phyloP scores from a whole-genome alignment of 176 grass and related monocot species.

The Cenchrus fungigraminus region DNA sequence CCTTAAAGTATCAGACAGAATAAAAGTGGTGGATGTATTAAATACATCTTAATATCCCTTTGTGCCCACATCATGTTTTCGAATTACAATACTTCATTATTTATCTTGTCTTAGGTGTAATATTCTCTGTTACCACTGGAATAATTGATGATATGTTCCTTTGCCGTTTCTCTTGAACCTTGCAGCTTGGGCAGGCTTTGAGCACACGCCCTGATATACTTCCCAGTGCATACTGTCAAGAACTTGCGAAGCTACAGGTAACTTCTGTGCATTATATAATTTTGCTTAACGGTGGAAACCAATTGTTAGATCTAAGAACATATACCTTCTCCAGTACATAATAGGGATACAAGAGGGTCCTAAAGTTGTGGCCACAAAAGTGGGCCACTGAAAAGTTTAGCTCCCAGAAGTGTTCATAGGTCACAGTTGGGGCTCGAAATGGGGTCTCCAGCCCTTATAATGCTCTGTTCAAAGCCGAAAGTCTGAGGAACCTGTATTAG shows the following conservation, averaged over 20 bases:
- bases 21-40: background rate
- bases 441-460: background rate
- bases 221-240: constrained; percentile 84
- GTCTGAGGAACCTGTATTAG: background rate
- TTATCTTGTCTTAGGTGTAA: constrained; percentile 13
- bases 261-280: constrained; percentile 6
- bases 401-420: background rate
- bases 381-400: background rate
- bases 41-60: constrained; percentile 19
- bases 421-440: background rate
- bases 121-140: constrained; percentile 4
- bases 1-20: background rate
- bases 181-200: constrained; percentile 91
- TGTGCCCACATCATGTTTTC: constrained; percentile 20
- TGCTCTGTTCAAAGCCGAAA: background rate
- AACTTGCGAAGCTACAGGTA: constrained; percentile 95
- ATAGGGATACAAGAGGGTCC: background rate
- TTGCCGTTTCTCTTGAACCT: constrained; percentile 3
- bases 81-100: background rate
- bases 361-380: background rate
- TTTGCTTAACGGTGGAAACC: constrained; percentile 3
- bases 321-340: background rate
- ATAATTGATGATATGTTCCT: constrained; percentile 9
- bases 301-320: constrained; percentile 10
- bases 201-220: constrained; percentile 93